A percentile compares a stretch with the other conserved stretches of the same genome.
Conservation (phyloP, 1,284 basidiomycete species). For the Malassezia sympodialis region DNA sequence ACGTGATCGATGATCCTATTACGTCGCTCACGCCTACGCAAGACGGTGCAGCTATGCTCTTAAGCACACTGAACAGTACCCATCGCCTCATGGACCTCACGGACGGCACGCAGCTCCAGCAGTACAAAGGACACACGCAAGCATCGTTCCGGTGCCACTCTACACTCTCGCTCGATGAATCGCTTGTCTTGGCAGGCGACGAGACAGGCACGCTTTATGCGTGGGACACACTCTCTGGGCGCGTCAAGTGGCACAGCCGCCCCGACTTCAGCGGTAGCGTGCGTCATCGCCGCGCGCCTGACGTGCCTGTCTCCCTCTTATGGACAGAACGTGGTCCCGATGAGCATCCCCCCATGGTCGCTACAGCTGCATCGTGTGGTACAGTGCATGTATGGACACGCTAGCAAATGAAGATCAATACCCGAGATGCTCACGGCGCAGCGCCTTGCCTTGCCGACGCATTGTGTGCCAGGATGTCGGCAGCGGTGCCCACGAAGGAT, state of each 20-base stretch:
- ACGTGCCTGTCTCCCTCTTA: constrained; percentile 56
- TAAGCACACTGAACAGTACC: constrained; percentile 71
- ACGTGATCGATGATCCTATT: constrained; percentile 69
- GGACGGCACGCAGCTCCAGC: constrained; percentile 74
- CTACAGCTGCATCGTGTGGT: constrained; percentile 67
- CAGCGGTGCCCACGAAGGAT: background rate
- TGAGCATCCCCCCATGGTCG: constrained; percentile 53
- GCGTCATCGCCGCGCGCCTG: constrained; percentile 62
- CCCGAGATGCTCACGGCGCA: constrained; percentile 19
- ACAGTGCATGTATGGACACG: constrained; percentile 35
- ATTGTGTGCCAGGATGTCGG: constrained; percentile 14
- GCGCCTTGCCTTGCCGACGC: constrained; percentile 12
- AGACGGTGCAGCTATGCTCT: constrained; percentile 66
- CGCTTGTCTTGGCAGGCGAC: constrained; percentile 72
- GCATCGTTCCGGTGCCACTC: constrained; percentile 66
- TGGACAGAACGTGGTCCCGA: constrained; percentile 76
- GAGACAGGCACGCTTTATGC: constrained; percentile 76
- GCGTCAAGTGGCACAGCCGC: constrained; percentile 1
- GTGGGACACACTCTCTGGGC: constrained; percentile 62
- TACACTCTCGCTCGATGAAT: constrained; percentile 68
- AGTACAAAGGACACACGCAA: constrained; percentile 68
- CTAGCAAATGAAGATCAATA: constrained; percentile 11
- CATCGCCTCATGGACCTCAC: constrained; percentile 73
- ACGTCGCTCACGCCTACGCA: constrained; percentile 62
- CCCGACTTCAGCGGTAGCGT: constrained; percentile 54